These are phyloP conservation scores for Pseudocercospora fuligena DNA, from an alignment of 2,329 filamentous ascomycete species.

Conservation along the genomic window DNA sequence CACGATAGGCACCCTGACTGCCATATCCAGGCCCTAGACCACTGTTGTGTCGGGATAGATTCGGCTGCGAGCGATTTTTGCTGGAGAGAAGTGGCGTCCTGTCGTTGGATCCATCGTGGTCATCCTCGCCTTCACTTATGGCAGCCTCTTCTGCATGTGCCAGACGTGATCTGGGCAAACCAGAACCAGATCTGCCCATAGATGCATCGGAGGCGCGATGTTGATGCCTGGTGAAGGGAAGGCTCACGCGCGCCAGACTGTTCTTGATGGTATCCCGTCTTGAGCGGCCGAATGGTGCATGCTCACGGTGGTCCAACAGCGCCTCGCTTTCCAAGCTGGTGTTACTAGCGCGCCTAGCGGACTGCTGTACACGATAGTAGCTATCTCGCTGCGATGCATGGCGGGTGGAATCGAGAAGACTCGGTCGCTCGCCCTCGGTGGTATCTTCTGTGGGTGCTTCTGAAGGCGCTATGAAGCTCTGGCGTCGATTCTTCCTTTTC, in stretches of 20 bases:
- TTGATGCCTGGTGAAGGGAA: constrained; percentile 32
- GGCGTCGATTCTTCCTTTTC: constrained; percentile 70
- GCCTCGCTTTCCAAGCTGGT: constrained; percentile 89
- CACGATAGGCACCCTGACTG: constrained; percentile 35
- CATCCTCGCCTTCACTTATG: constrained; percentile 49
- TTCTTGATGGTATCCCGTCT: constrained; percentile 52
- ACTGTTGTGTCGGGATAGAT: constrained; percentile 37
- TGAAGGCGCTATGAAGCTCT: constrained; percentile 74
- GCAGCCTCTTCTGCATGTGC: constrained; percentile 15
- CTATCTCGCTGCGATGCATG: constrained; percentile 47
- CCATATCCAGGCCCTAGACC: constrained; percentile 31
- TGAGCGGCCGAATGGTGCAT: constrained; percentile 43
- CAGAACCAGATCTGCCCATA: constrained; percentile 13
- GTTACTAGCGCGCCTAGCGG: constrained; percentile 65
- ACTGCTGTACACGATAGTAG: constrained; percentile 58
- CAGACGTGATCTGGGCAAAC: constrained; percentile 9
- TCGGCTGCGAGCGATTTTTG: constrained; percentile 40
- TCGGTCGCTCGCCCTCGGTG: constrained; percentile 56
- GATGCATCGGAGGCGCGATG: constrained; percentile 31
- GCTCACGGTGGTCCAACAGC: constrained; percentile 78
- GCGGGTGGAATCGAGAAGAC: constrained; percentile 45
- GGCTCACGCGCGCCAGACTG: constrained; percentile 32
- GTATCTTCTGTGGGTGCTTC: constrained; percentile 58
- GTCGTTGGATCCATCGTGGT: constrained; percentile 53
- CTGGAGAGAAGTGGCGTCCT: constrained; percentile 59